A percentile compares a stretch with the other conserved stretches of the same genome.
phyloP scores from a whole-genome alignment of 1,284 basidiomycete species.

The Cutaneotrichosporon cavernicola region DNA sequence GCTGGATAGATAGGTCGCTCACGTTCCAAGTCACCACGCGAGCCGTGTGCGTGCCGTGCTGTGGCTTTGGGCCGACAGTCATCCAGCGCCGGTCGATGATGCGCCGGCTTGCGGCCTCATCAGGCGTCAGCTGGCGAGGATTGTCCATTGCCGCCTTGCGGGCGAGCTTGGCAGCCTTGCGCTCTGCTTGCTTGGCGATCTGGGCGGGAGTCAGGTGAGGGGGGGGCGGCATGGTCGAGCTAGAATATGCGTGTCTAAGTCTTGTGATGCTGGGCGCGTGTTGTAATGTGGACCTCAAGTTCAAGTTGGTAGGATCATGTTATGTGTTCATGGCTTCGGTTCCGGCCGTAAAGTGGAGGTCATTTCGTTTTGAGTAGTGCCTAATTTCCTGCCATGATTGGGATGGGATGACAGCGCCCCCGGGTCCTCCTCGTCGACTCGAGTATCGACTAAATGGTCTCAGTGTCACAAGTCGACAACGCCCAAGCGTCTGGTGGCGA shows the following conservation, averaged over 20 bases:
- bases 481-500: neutral
- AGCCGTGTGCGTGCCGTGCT: constrained; percentile 64
- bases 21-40: constrained; percentile 62
- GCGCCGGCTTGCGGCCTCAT: constrained; percentile 32
- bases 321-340: neutral
- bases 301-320: neutral
- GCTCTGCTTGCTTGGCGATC: constrained; percentile 41
- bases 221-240: constrained; percentile 16
- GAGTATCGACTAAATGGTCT: neutral
- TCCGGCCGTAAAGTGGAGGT: constrained; percentile 5
- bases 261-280: neutral
- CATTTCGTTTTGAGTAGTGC: neutral
- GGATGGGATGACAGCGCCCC: too few relatives aligned
- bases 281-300: neutral
- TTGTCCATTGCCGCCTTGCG: constrained; percentile 34
- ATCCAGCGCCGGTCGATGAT: constrained; percentile 47
- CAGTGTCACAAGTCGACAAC: neutral
- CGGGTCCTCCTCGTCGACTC: too few relatives aligned
- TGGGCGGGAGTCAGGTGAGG: constrained; percentile 44
- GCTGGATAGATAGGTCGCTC: constrained; percentile 36
- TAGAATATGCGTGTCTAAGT: neutral
- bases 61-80: constrained; percentile 57
- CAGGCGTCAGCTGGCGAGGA: constrained; percentile 2
- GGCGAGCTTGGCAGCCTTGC: constrained; percentile 47
- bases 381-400: neutral